These are phyloP conservation scores for Torrubiellomyces zombiae DNA, from an alignment of 2,329 filamentous ascomycete species.

Conservation along the genomic window DNA sequence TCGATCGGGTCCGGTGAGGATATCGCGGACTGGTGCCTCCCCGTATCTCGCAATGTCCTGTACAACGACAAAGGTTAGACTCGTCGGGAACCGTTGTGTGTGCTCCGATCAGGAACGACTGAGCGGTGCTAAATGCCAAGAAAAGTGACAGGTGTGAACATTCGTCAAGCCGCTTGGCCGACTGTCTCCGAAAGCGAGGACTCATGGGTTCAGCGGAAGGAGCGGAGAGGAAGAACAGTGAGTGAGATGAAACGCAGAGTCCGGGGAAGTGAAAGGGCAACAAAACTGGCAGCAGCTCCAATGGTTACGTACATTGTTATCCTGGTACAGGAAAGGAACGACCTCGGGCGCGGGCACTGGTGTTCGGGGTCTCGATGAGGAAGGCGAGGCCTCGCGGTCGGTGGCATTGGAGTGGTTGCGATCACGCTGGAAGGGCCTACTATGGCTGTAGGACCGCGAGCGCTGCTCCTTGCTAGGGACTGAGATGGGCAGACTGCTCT, in stretches of 20 bases:
- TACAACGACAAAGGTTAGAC: constrained; percentile 1
- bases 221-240: constrained; percentile 1
- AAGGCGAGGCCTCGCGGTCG: constrained; percentile 60
- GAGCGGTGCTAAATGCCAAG: too few species aligned
- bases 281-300: constrained; percentile 2
- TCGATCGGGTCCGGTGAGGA: constrained; percentile 51
- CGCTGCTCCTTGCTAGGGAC: constrained; percentile 39
- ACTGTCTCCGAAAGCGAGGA: too few species aligned
- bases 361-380: constrained; percentile 63
- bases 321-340: constrained; percentile 93
- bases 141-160: too few species aligned
- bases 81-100: too few species aligned
- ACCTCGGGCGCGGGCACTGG: constrained; percentile 82
- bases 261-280: neutral
- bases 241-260: neutral
- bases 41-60: constrained; percentile 63
- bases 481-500: constrained; percentile 43
- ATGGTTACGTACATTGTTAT: constrained; percentile 41
- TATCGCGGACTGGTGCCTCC: constrained; percentile 58
- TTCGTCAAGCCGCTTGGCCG: too few species aligned
- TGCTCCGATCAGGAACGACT: too few species aligned
- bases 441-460: constrained; percentile 45
- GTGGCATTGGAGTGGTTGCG: constrained; percentile 68
- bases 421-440: constrained; percentile 42
- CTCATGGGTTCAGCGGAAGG: neutral